Evolutionary conservation across 176 grass and related monocot species (phyloP).

Genomic region (Aegilops umbellulata): DNA sequence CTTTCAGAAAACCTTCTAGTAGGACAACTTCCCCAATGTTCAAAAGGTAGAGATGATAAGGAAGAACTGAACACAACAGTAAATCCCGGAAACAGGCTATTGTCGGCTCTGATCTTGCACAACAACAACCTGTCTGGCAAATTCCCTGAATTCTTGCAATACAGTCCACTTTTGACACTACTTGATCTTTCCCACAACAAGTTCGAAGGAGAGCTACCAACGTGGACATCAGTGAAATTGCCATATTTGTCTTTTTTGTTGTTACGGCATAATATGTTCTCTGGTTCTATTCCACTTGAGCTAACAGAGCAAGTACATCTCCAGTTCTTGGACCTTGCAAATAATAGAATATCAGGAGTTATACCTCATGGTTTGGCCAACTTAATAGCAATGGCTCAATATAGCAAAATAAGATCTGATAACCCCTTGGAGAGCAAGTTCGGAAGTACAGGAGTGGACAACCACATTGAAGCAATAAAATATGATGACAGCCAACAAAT

Average conservation of each 20-base stretch:
- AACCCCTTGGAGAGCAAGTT: background rate
- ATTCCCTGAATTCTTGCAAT: background rate
- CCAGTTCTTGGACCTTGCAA: background rate
- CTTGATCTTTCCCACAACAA: background rate
- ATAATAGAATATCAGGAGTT: background rate
- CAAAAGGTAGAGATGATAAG: too few species aligned
- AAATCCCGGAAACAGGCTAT: too few species aligned
- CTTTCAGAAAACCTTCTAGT: too few species aligned
- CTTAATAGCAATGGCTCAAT: background rate
- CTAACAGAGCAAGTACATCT: background rate
- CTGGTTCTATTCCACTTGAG: background rate
- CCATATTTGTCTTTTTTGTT: background rate
- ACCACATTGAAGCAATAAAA: background rate
- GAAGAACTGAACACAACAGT: too few species aligned
- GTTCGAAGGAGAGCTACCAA: background rate
- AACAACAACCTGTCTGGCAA: background rate
- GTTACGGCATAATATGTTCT: background rate
- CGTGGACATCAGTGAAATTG: background rate
- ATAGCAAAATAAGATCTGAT: background rate
- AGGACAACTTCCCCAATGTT: too few species aligned
- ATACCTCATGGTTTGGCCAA: background rate
- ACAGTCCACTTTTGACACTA: background rate
- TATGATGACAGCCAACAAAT: background rate
- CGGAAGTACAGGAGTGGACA: too few species aligned
- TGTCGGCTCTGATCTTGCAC: background rate